A percentile compares a stretch with the other conserved stretches of the same genome.
phyloP scores from a whole-genome alignment of 345 rosid species.

The Lagerstroemia speciosa region DNA sequence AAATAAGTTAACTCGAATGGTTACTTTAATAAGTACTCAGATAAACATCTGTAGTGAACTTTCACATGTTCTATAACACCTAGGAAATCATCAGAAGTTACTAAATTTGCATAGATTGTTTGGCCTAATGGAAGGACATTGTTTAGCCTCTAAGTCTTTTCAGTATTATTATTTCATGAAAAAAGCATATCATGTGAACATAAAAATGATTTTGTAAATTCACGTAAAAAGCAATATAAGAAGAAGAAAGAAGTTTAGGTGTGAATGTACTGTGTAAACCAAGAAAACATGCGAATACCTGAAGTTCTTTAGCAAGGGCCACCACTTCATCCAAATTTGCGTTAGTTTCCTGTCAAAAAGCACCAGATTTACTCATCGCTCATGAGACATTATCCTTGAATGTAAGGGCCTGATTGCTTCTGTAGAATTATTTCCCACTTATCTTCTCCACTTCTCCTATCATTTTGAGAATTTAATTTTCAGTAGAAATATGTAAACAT shows the following conservation, averaged over 20 bases:
- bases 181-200: neutral
- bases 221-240: neutral
- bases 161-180: neutral
- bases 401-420: too few species aligned
- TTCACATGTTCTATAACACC: neutral
- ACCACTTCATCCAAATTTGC: slow-evolving; percentile 87
- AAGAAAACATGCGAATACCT: slow-evolving; percentile 19
- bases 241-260: neutral
- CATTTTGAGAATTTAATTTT: too few species aligned
- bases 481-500: too few species aligned
- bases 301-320: slow-evolving; percentile 89
- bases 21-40: neutral
- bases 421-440: too few species aligned
- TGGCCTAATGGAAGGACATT: neutral
- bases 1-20: slow-evolving; percentile 1
- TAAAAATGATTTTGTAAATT: neutral
- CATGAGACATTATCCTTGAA: neutral
- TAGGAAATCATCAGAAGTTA: neutral
- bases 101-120: neutral
- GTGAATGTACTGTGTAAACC: neutral
- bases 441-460: too few species aligned
- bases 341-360: slow-evolving; percentile 56
- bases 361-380: neutral
- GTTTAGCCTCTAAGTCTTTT: neutral
- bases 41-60: neutral